Conservation (phyloP, 2,329 filamentous ascomycete genomes). For the Penicillium sp. region DNA sequence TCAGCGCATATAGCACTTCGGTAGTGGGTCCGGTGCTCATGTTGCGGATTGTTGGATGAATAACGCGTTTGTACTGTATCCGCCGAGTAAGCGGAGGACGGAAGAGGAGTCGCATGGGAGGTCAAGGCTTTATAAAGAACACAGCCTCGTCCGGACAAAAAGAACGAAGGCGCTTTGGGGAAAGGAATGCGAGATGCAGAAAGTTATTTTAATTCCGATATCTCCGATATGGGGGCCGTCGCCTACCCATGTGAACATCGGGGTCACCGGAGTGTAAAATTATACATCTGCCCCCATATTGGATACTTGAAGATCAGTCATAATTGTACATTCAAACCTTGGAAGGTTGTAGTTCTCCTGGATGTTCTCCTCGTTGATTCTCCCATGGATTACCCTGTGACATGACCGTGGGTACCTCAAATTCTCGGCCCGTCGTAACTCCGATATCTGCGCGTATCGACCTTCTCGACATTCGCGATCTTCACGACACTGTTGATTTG, state of each 20-base stretch:
- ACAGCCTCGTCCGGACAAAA: not conserved
- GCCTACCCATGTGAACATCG: conserved; percentile 10
- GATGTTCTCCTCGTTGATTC: not conserved
- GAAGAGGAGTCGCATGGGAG: conserved; percentile 1
- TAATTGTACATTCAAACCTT: not conserved
- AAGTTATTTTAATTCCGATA: conserved; percentile 22
- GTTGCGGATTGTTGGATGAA: conserved; percentile 26
- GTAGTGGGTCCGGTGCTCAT: conserved; percentile 40
- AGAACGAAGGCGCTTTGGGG: not conserved
- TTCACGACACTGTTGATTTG: conserved; percentile 12
- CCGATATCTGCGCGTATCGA: conserved; percentile 29
- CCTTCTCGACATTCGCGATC: conserved; percentile 14
- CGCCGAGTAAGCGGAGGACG: conserved; percentile 25
- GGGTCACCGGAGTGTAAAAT: not conserved
- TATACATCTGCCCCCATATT: not conserved
- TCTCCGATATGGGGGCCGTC: conserved; percentile 21
- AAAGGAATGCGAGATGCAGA: conserved; percentile 15
- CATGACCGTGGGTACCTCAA: not conserved
- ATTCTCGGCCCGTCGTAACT: conserved; percentile 33
- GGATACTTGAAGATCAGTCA: not conserved
- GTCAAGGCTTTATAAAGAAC: not conserved
- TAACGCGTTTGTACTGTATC: conserved; percentile 10
- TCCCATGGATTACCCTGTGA: not conserved
- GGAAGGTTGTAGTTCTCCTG: not conserved
- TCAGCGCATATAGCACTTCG: conserved; percentile 44